Evolutionary conservation across 2,329 filamentous ascomycete genomes (phyloP).

Genomic region (Rhinocladiella similis): DNA sequence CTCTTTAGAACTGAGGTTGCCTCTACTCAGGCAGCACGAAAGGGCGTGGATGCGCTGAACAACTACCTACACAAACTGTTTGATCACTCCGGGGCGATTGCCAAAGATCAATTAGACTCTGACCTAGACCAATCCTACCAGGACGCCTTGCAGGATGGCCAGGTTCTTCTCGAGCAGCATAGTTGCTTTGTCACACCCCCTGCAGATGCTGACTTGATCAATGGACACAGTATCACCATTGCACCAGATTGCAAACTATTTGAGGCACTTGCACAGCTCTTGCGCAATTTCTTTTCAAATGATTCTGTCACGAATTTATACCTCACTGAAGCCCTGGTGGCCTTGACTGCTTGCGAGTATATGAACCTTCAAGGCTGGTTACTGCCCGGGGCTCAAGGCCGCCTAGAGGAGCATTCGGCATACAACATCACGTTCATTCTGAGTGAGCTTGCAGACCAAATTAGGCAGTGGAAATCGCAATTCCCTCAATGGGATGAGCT

Average conservation of each 20-base stretch:
- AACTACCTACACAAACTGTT: constrained; percentile 41
- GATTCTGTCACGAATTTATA: constrained; percentile 88
- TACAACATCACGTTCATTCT: constrained; percentile 57
- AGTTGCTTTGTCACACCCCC: constrained; percentile 22
- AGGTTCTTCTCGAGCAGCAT: constrained; percentile 27
- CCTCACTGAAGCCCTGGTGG: constrained; percentile 78
- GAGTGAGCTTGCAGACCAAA: constrained; percentile 62
- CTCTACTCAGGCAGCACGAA: constrained; percentile 56
- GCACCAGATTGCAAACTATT: constrained; percentile 38
- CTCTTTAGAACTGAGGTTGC: constrained; percentile 57
- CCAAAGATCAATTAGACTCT: constrained; percentile 33
- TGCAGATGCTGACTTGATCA: constrained; percentile 56
- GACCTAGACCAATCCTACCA: constrained; percentile 44
- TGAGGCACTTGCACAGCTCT: constrained; percentile 55
- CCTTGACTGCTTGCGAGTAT: constrained; percentile 79
- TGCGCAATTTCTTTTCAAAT: constrained; percentile 84
- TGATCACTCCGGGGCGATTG: constrained; percentile 38
- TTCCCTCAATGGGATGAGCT: constrained; percentile 74
- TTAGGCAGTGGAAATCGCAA: constrained; percentile 60
- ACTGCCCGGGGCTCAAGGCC: constrained; percentile 42
- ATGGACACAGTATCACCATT: constrained; percentile 18
- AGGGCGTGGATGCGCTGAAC: constrained; percentile 42
- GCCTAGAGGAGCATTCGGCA: constrained; percentile 38
- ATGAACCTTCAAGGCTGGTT: constrained; percentile 91
- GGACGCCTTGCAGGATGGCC: constrained; percentile 43